Evolutionary conservation across 805 yeast species (phyloP), one percentile per base, ranked within the genome.

Genomic region (Kuraishia molischiana): DNA sequence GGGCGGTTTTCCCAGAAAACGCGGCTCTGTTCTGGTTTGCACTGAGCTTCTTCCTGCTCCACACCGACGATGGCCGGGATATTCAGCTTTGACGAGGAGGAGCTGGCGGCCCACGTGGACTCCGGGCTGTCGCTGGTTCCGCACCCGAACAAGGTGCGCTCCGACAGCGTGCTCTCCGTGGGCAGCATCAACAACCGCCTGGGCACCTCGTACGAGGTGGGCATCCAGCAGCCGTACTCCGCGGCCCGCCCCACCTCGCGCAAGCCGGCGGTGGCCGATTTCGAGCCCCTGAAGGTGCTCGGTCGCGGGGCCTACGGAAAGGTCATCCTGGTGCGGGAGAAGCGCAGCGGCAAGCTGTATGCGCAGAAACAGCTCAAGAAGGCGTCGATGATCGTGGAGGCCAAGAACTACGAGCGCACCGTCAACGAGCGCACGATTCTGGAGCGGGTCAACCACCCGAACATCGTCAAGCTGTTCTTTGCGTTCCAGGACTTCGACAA

Each of bases 301-400:
- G 96, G 96, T 0, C 72, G 78, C 37, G 96, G 96, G 3, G 86
- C 95, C 2, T 86, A 83, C 47, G 95, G 96, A 3, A 85, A 84
- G 52, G 96, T 86, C 3, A 60, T 84, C 6, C 60, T 86, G 18
- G 95, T 86, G 1, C 73, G 76, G 36, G 87, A 86, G 51, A 64
- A 56, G 37, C 44, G 59, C 18, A 72, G 84, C 0, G 79, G 79
- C 0, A 71, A 72, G 45, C 58, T 86, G 9, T 87, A 73, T 58
- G 96, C 96, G 0, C 92, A 85, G 66, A 86, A 86, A 52, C 95
- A 86, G 48, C 61, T 86, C 44, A 76, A 77, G 47, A 86, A 86
- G 55, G 95, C 95, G 1, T 74, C 85, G 19, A 78, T 86, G 53
- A 66, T 82, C 34, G 79, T 86, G 19, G 56, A 56, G 41, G 61